Base-by-base conservation (phyloP, 345 rosid species). In the Eucalyptus melliodora region DNA sequence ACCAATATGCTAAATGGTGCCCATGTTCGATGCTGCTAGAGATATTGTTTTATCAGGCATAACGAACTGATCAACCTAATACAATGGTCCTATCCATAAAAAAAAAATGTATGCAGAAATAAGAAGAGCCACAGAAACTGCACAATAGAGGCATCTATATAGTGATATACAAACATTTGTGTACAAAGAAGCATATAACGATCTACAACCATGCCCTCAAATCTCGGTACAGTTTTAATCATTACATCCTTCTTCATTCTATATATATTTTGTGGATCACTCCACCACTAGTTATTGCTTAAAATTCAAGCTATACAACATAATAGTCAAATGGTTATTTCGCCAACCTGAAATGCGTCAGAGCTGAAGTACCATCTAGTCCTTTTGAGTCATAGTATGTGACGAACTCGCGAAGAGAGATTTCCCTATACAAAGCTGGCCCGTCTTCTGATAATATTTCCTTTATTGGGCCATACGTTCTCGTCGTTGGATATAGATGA, bases 391-490 rank as follows among this genome's bases (percentile, higher is more conserved):
- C 13, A 85, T 45, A 91, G 86, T 91, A 31, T 11, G 82, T 23
- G 31, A 62, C 3, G 45, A 86, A 94, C 42, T 93, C 94, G n/a
- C 80, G 56, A 4, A 90, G 27, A 8, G 92, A 90, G 77, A 89
- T 90, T 31, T 91, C 93, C 47, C 88, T 62, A 83, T 93, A 94
- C 47, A 87, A 67, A 2, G 94, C 93, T 40, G 92, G 93, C 89
- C 91, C 88, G 37, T 90, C 90, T 65, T 93, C 95, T 49, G 95
- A 92, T 24, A 95, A 30, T 88, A 94, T 65, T 72, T 93, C 95
- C 89, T 89, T 90, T 24, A 92, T 91, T 4, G 95, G 95, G 4
- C 94, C 94, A 10, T 92, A 94, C 27, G 27, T 86, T 67, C 80
- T 92, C 2, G 89, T 55, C 0, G 87, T 60, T 3, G 90, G 45